Evolutionary conservation across 768 basidiomycete species (phyloP), one percentile per base, ranked within the genome.

Genomic region (Tricholoma bakamatsutake): DNA sequence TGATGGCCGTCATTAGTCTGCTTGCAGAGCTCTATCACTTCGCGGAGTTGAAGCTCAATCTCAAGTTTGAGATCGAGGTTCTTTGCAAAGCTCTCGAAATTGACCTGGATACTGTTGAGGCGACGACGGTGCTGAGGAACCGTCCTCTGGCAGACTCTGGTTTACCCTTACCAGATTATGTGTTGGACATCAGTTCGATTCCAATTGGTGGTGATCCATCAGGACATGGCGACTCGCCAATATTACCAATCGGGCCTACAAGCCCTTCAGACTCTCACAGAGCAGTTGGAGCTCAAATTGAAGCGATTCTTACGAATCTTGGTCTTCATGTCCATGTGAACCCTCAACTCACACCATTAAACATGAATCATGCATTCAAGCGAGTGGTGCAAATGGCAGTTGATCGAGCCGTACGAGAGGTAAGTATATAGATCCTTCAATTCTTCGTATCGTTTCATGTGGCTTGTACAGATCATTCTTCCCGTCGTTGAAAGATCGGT

Each of bases 41-140:
- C 64, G 96, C 93, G 4, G 95, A 98, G 62, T 79, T 98, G 58
- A 96, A 96, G 72, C 77, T 98, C 54, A 97, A 98, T 67, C 80
- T 94, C 67, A 98, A 98, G 71, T 99, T 99, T 66, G 97, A 98
- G 72, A 98, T 99, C 53, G 97, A 99, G 71, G 87, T 98, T 37
- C 75, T 98, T 17, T 98, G 96, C 80, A 95, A 93, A 69, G 83
- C 83, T 31, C 82, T 99, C 31, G 86, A 92, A 28, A 83, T 99
- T 61, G 87, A 93, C 63, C 80, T 98, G 28, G 90, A 90, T 65
- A 69, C 84, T 6, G 78, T 98, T 46, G 91, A 96, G 66, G 87
- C 90, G 2, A 87, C 93, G 5, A 86, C 81, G 4, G 80, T 95
- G 50, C 76, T 99, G 18, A 84, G 92, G 56, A 91, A 80, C 60